These are phyloP conservation scores for Candida bentonensis DNA, from an alignment of 805 yeast genomes.

Conservation along the genomic window DNA sequence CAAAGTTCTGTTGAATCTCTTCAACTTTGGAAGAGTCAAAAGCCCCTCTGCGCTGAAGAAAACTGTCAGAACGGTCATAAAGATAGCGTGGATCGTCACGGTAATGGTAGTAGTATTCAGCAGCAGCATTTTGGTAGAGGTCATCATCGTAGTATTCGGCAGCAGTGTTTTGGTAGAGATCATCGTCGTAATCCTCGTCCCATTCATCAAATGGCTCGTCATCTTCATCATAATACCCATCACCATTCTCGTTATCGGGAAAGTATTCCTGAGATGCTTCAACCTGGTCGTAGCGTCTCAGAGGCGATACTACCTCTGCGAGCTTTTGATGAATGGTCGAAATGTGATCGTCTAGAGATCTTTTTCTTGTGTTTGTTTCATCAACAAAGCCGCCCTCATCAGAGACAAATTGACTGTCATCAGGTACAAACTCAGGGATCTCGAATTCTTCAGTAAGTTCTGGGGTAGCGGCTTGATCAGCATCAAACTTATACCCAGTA, in stretches of 20 bases:
- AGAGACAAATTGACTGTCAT: too few relatives aligned
- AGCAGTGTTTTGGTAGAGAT: neutral
- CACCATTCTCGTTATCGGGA: neutral
- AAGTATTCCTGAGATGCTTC: neutral
- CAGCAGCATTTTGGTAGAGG: neutral
- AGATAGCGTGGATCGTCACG: neutral
- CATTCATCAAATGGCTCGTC: neutral
- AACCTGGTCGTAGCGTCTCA: neutral
- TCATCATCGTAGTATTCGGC: constrained; percentile 1
- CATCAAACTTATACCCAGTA: too few relatives aligned
- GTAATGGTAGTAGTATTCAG: neutral
- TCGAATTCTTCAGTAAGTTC: too few relatives aligned
- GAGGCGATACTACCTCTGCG: neutral
- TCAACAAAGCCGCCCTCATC: neutral
- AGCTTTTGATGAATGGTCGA: neutral
- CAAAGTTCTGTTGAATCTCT: neutral
- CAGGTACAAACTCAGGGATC: too few relatives aligned
- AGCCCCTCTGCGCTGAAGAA: neutral
- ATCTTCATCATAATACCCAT: neutral
- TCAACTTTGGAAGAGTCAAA: neutral
- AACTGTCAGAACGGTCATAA: neutral
- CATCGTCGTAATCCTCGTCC: neutral
- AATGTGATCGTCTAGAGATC: neutral
- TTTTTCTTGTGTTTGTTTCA: neutral
- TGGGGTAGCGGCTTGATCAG: too few relatives aligned